These are phyloP conservation scores for Triticum urartu DNA, from an alignment of 176 grass and related monocot genomes.

Conservation along the genomic window DNA sequence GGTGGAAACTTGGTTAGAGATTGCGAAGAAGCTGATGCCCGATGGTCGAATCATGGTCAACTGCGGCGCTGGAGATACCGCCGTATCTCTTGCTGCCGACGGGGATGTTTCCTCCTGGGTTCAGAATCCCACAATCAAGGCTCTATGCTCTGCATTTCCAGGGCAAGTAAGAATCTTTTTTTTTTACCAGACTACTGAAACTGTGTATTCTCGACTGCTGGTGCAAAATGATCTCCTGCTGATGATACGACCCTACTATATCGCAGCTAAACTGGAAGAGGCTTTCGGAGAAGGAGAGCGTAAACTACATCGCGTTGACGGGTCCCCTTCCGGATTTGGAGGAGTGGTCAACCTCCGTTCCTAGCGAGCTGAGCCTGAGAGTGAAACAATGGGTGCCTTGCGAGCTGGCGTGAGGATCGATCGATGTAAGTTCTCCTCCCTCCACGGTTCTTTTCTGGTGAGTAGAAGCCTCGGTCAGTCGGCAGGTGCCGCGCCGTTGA, in stretches of 20 bases:
- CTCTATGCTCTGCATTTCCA: slow-evolving; percentile 75
- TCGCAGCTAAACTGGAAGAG: slow-evolving; percentile 83
- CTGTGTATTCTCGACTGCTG: neutral
- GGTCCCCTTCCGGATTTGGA: slow-evolving; percentile 79
- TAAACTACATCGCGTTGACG: slow-evolving; percentile 85
- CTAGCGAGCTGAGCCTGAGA: slow-evolving; percentile 61
- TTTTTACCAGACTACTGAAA: neutral
- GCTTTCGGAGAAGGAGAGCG: slow-evolving; percentile 64
- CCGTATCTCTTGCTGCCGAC: slow-evolving; percentile 48
- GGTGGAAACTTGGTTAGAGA: slow-evolving; percentile 73
- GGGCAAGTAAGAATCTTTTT: slow-evolving; percentile 42
- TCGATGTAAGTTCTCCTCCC: neutral
- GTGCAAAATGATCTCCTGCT: neutral
- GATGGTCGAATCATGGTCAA: slow-evolving; percentile 85
- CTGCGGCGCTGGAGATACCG: slow-evolving; percentile 66
- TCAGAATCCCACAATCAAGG: slow-evolving; percentile 76
- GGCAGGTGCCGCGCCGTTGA: neutral
- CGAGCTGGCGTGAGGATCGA: slow-evolving; percentile 25
- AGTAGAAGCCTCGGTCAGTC: too few relatives aligned
- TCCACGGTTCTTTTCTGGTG: slow-evolving; percentile 10
- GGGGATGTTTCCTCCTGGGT: slow-evolving; percentile 49
- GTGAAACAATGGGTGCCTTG: slow-evolving; percentile 70
- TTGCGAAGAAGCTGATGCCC: slow-evolving; percentile 77
- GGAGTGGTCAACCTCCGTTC: slow-evolving; percentile 61
- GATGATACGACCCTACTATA: slow-evolving; percentile 1